Evolutionary conservation across 1,284 basidiomycete genomes (phyloP).

Genomic region (Boletus nobilissimus): DNA sequence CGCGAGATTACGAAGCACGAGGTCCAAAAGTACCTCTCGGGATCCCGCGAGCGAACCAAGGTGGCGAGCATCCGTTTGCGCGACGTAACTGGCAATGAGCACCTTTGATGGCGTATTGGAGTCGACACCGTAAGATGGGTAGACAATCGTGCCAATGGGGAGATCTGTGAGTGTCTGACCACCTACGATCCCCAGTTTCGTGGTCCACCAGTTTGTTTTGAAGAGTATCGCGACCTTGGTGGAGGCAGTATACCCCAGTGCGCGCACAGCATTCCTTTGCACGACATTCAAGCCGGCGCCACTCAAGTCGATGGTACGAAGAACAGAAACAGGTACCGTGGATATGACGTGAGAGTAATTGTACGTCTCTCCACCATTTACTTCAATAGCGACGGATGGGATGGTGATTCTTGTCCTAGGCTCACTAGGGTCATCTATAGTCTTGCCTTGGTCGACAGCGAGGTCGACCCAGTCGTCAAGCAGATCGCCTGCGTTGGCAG

Average conservation of each 20-base stretch:
- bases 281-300: conserved; percentile 21
- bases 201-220: too few species aligned
- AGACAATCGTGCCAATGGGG: conserved; percentile 47
- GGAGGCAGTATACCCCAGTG: neutral
- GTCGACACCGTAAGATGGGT: conserved; percentile 49
- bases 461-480: neutral
- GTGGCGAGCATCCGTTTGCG: neutral
- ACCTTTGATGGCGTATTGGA: conserved; percentile 34
- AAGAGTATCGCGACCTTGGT: too few species aligned
- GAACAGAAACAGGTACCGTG: conserved; percentile 28
- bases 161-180: conserved; percentile 49
- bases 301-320: conserved; percentile 26
- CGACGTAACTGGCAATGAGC: conserved; percentile 26
- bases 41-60: conserved; percentile 15
- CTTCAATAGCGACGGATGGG: conserved; percentile 17
- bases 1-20: conserved; percentile 31
- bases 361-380: neutral
- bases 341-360: too few species aligned
- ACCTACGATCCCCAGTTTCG: too few species aligned
- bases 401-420: neutral
- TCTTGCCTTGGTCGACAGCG: neutral
- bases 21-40: too few species aligned
- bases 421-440: neutral
- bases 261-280: conserved; percentile 30
- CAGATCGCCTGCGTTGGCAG: neutral